phyloP scores from a whole-genome alignment of 1,284 basidiomycete genomes.

The Sanguinoderma infundibulare region DNA sequence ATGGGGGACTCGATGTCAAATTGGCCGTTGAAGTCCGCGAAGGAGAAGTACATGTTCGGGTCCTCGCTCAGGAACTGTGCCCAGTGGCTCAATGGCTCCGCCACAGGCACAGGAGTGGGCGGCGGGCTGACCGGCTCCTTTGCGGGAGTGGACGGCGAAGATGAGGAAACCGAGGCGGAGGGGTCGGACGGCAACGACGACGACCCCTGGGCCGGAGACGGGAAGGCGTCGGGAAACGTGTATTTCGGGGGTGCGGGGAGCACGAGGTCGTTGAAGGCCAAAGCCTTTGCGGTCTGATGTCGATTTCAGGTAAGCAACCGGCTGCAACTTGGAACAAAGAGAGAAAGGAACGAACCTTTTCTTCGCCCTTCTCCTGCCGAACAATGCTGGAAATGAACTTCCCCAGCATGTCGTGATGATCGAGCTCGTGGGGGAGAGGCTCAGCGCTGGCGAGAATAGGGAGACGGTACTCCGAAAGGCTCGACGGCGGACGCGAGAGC shows the following conservation, averaged over 20 bases:
- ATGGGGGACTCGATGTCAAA: not conserved
- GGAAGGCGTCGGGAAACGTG: constrained; percentile 4
- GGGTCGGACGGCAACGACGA: not conserved
- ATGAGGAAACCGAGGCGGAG: not conserved
- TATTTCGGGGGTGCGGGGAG: constrained; percentile 13
- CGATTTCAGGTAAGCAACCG: not conserved
- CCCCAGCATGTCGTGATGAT: not conserved
- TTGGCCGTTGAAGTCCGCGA: not conserved
- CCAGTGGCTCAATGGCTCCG: not conserved
- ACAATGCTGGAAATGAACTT: not conserved
- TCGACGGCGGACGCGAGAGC: not conserved
- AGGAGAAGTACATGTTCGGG: not conserved
- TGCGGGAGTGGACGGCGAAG: not conserved
- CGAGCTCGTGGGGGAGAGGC: not conserved
- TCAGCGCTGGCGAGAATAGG: not conserved
- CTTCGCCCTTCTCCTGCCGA: constrained; percentile 5
- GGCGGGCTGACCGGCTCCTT: not conserved
- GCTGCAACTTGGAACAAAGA: not conserved
- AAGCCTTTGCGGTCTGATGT: constrained; percentile 17
- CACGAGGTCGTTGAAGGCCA: constrained; percentile 19
- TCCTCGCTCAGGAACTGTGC: not conserved
- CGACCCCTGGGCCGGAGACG: not conserved
- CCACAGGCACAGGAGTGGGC: not conserved
- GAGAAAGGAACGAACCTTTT: constrained; percentile 17
- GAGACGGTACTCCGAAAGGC: not conserved